Evolutionary conservation across 169 alveolate genomes (phyloP), one percentile per base, ranked within the genome.

Genomic region (Cryptosporidium muris): DNA sequence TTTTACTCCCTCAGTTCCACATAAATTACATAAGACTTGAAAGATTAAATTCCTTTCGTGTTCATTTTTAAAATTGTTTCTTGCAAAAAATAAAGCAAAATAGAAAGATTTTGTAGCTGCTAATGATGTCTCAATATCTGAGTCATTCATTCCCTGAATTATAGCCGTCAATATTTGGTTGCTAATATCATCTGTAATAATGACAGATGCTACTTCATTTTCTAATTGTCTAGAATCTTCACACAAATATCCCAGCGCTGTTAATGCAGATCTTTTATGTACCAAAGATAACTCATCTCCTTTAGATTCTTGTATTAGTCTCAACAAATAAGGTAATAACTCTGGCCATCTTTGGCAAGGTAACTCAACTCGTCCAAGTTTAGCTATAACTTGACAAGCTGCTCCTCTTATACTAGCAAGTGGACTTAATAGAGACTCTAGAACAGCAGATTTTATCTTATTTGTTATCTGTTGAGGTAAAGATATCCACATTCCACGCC

Each of bases 291-390:
- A 92, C 66, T 92, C 88, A 56, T 89, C 89, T 25, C 91, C 91
- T 11, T 66, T 58, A 14, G 16, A 58, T 16, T 74, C 60, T 25
- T 74, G 85, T 45, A 93, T 92, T 63, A 90, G 92, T 64, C 90
- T 82, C 25, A 90, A 89, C 53, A 90, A 63, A 52, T 88, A 88
- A 63, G 89, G 93, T 63, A 94, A 91, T 42, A 94, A 91, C 66
- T 94, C 96, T 34, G 96, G 96, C 88, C 96, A 94, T 60, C 93
- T 88, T 63, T 93, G 81, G 60, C 92, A 91, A 3, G 93, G 89
- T 49, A 94, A 80, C 80, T 94, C 96, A 5, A 94, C 88, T 56
- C 92, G 92, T 2, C 95, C 94, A 25, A 94, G 92, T 11, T 92
- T 80, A 14, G 96, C 91, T 58, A 93, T 92, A 8, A 94, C 96